Percentiles rank a stretch among this genome's conserved stretches.
Conservation (phyloP, 2,329 filamentous ascomycete species). For the Pyrenophora teres region DNA sequence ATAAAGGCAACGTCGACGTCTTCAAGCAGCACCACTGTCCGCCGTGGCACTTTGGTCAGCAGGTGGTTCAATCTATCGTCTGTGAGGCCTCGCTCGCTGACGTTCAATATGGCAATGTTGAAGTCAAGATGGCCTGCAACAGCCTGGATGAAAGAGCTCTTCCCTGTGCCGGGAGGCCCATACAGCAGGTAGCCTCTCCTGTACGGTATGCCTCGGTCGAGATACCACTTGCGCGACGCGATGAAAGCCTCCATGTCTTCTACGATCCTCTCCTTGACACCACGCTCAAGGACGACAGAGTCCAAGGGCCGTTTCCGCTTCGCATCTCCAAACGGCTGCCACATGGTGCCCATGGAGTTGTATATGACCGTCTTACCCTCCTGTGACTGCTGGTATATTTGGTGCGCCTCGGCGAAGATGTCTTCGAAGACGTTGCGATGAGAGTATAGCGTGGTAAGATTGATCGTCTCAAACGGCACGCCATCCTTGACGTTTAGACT, state of each 20-base stretch:
- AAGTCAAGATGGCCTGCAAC: constrained; percentile 91
- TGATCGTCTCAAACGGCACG: constrained; percentile 91
- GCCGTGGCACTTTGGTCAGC: constrained; percentile 79
- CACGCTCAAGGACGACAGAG: constrained; percentile 83
- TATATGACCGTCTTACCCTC: constrained; percentile 95
- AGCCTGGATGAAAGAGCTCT: constrained; percentile 95
- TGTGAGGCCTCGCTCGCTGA: constrained; percentile 86
- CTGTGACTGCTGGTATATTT: constrained; percentile 75
- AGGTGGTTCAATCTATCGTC: constrained; percentile 88
- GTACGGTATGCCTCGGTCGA: constrained; percentile 93
- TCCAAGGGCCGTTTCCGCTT: constrained; percentile 84
- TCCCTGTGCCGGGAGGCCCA: constrained; percentile 87
- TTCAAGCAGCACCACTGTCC: constrained; percentile 82
- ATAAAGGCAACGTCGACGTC: constrained; percentile 91
- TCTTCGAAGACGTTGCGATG: constrained; percentile 88
- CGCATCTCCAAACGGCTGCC: constrained; percentile 82
- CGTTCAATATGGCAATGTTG: constrained; percentile 88
- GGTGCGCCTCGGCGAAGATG: constrained; percentile 85
- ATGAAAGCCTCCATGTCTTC: constrained; percentile 84
- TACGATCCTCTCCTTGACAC: constrained; percentile 80
- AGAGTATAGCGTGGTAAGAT: constrained; percentile 87
- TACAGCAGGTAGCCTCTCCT: constrained; percentile 86
- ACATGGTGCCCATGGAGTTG: constrained; percentile 80
- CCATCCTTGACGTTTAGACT: constrained; percentile 79
- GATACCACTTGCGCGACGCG: constrained; percentile 80